Percentiles rank a stretch among this genome's conserved stretches.
These are phyloP conservation scores for Dacryopinax spathularia DNA, from an alignment of 768 basidiomycete genomes.

Conservation along the genomic window DNA sequence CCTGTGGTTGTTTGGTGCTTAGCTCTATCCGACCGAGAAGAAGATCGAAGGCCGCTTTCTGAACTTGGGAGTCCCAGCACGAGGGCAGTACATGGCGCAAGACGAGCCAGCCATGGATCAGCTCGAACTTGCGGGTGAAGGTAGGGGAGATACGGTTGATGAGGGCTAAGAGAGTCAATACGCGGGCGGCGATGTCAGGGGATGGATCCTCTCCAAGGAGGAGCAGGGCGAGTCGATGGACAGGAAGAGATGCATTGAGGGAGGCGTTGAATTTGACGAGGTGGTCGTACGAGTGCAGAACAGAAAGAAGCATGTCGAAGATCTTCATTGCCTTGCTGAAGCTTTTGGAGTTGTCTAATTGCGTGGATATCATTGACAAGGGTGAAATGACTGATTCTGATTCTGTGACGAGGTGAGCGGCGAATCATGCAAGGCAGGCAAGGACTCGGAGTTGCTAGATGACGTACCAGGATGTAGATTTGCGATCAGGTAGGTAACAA, in stretches of 20 bases:
- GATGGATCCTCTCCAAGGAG: conserved; percentile 68
- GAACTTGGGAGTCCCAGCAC: conserved; percentile 53
- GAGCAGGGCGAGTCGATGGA: conserved; percentile 64
- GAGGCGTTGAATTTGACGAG: conserved; percentile 57
- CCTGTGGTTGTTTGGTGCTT: not conserved
- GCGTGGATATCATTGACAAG: not conserved
- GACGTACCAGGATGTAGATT: conserved; percentile 53
- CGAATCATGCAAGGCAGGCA: not conserved
- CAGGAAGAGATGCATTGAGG: conserved; percentile 54
- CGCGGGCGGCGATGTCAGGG: conserved; percentile 38
- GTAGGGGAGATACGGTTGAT: conserved; percentile 30
- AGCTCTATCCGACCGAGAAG: conserved; percentile 38
- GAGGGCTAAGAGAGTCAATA: conserved; percentile 45
- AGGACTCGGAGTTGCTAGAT: not conserved
- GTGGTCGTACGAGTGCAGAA: conserved; percentile 31
- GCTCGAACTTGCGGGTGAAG: conserved; percentile 71
- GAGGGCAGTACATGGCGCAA: conserved; percentile 52
- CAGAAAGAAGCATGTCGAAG: not conserved
- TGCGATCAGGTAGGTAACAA: conserved; percentile 73
- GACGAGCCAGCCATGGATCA: conserved; percentile 70
- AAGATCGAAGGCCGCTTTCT: conserved; percentile 53
- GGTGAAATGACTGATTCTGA: not conserved
- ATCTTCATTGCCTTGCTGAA: not conserved
- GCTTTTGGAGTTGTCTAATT: not conserved
- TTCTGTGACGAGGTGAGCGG: not conserved